Percentiles rank a stretch among this genome's conserved stretches.
These are phyloP conservation scores for Ophioceras dolichostomum DNA, from an alignment of 2,329 filamentous ascomycete species.

Conservation along the genomic window DNA sequence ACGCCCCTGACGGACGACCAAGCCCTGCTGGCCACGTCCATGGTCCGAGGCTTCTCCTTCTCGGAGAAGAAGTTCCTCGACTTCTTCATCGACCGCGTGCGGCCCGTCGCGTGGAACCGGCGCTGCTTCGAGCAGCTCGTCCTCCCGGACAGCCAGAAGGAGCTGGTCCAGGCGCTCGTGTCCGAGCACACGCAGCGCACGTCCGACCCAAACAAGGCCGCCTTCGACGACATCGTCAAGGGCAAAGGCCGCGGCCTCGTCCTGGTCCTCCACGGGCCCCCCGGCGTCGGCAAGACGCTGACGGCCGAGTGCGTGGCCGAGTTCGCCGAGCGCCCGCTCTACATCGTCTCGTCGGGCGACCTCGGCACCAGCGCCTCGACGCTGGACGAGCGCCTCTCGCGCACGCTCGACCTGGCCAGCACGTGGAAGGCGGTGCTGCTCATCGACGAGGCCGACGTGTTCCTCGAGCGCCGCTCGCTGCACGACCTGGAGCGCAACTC, in stretches of 20 bases:
- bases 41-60: constrained; percentile 12
- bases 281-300: constrained; percentile 24
- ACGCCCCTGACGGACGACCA: constrained; percentile 9
- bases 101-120: constrained; percentile 14
- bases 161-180: constrained; percentile 18
- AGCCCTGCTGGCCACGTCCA: constrained; percentile 9
- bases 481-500: constrained; percentile 7
- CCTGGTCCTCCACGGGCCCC: constrained; percentile 16
- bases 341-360: constrained; percentile 17
- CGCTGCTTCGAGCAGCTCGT: constrained; percentile 18
- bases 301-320: constrained; percentile 25
- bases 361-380: constrained; percentile 6
- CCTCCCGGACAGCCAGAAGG: constrained; percentile 15
- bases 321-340: constrained; percentile 18
- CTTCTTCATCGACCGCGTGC: constrained; percentile 12
- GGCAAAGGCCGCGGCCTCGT: constrained; percentile 12
- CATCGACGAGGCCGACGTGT: constrained; percentile 20
- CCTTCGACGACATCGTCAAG: constrained; percentile 10
- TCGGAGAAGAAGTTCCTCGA: constrained; percentile 17
- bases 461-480: constrained; percentile 20
- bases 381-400: constrained; percentile 25
- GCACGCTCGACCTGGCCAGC: constrained; percentile 4
- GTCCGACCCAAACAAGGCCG: constrained; percentile 1
- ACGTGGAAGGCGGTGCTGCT: constrained; percentile 20
- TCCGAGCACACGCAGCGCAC: constrained; percentile 4